Evolutionary conservation across 139 green algal genomes (phyloP), one percentile per base, ranked within the genome.

Genomic region (Spirogloea muscicola): DNA sequence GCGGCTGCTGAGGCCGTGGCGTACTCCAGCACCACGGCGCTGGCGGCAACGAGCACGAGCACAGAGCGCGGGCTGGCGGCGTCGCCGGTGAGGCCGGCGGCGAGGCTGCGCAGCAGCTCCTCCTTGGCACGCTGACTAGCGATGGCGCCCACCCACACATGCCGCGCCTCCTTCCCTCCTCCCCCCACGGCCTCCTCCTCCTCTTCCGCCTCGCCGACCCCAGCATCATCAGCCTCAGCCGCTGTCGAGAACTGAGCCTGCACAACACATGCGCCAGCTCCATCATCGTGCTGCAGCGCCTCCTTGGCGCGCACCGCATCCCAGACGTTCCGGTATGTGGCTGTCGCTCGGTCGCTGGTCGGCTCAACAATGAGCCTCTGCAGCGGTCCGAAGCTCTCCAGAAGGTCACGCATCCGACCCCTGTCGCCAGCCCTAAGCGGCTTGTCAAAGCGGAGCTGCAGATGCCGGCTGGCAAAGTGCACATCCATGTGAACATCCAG

Each of bases 11-110:
- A 62, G 6, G 46, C 39, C 31, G 36, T 57, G 18, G 25, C 52
- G 49, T 69, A 80, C 69, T 80, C 72, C 72, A 80, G 43, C 27
- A 80, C 42, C 48, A 80, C 40, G 7, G 72, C 72, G 21, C 72
- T 80, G 52, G 65, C 72, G 58, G 25, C 37, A 16, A 80, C 64
- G 27, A 80, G 65, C 48, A 80, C 52, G 9, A 43, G 31, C 71
- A 79, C 71, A 31, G 29, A 39, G 39, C 66, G 43, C 34, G 69
- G 69, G 38, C 38, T 31, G 21, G 59, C 38, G 13, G 36, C 33
- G 18, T 44, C 41, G 21, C 7, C 10, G 44, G 77, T 42, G 4
- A 34, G 10, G 5, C 38, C 69, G 34, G 38, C 40, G 25, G 34
- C 51, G 25, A 80, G 21, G 40, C 33, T 31, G 13, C 33, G 40